Conservation (phyloP, 768 basidiomycete species). For the Dentipellis sp. region DNA sequence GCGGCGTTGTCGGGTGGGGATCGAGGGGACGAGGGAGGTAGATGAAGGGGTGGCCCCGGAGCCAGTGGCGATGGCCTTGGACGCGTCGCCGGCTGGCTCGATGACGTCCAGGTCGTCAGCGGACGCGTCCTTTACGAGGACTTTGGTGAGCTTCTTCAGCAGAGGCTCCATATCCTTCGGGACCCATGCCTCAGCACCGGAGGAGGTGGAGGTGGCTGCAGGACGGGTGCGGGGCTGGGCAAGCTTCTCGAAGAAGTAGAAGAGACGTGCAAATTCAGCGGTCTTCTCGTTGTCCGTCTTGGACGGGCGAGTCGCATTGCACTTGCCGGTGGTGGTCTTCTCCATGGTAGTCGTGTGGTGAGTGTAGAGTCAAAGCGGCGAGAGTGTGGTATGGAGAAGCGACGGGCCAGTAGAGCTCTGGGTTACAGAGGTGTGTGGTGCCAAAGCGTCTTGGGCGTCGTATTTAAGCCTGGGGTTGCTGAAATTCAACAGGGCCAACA, state of each 20-base stretch:
- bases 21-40: not conserved
- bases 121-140: conserved; percentile 9
- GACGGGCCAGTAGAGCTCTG: too few relatives aligned
- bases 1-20: conserved; percentile 7
- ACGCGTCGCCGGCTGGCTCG: not conserved
- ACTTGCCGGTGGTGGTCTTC: not conserved
- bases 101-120: not conserved
- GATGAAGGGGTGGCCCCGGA: not conserved
- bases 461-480: not conserved
- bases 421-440: too few relatives aligned
- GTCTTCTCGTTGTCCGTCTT: conserved; percentile 5
- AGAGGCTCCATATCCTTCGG: conserved; percentile 15
- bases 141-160: conserved; percentile 8
- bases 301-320: not conserved
- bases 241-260: conserved; percentile 15
- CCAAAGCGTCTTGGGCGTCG: not conserved
- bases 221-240: conserved; percentile 6
- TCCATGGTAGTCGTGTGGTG: not conserved
- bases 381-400: too few relatives aligned
- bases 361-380: not conserved
- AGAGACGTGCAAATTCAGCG: conserved; percentile 13
- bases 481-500: too few relatives aligned
- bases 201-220: not conserved
- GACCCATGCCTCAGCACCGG: conserved; percentile 1
- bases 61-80: not conserved